phyloP scores from a whole-genome alignment of 164 flowering plant species.

The Annona squamosa region DNA sequence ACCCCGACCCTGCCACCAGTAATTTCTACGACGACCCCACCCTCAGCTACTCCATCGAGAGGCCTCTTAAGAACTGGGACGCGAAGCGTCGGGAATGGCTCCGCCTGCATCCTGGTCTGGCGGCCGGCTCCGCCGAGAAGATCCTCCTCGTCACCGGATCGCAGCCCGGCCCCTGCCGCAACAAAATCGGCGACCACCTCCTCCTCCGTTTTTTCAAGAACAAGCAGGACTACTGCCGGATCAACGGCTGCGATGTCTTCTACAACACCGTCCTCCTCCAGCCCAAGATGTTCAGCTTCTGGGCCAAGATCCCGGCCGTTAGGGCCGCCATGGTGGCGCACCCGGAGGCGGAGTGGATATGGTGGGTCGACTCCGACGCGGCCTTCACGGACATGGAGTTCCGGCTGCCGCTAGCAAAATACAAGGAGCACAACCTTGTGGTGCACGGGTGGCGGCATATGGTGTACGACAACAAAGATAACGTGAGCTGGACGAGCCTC shows the following conservation, averaged over 20 bases:
- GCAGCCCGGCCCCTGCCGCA: slow-evolving; percentile 30
- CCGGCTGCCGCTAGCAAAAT: slow-evolving; percentile 59
- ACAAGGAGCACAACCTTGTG: slow-evolving; percentile 52
- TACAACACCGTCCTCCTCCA: slow-evolving; percentile 44
- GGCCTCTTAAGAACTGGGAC: slow-evolving; percentile 31
- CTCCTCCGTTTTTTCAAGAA: slow-evolving; percentile 47
- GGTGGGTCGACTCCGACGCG: slow-evolving; percentile 99
- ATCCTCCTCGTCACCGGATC: slow-evolving; percentile 27
- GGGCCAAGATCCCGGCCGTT: slow-evolving; percentile 82
- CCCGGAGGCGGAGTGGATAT: slow-evolving; percentile 98
- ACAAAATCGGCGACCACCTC: slow-evolving; percentile 43
- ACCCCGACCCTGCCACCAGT: neutral
- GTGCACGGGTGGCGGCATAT: slow-evolving; percentile 73
- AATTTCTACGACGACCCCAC: slow-evolving; percentile 39
- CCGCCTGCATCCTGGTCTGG: slow-evolving; percentile 25
- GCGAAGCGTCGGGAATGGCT: slow-evolving; percentile 32
- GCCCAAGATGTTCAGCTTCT: slow-evolving; percentile 58
- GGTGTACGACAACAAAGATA: slow-evolving; percentile 25
- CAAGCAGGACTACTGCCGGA: slow-evolving; percentile 45
- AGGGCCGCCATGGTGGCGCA: slow-evolving; percentile 91
- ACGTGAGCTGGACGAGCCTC: slow-evolving; percentile 67
- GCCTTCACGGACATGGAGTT: slow-evolving; percentile 91
- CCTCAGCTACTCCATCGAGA: slow-evolving; percentile 27
- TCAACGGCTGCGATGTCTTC: slow-evolving; percentile 42
- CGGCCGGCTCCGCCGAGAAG: slow-evolving; percentile 14